Evolutionary conservation across 208 protist species (phyloP).

Genomic region (Acanthamoeba royreba): DNA sequence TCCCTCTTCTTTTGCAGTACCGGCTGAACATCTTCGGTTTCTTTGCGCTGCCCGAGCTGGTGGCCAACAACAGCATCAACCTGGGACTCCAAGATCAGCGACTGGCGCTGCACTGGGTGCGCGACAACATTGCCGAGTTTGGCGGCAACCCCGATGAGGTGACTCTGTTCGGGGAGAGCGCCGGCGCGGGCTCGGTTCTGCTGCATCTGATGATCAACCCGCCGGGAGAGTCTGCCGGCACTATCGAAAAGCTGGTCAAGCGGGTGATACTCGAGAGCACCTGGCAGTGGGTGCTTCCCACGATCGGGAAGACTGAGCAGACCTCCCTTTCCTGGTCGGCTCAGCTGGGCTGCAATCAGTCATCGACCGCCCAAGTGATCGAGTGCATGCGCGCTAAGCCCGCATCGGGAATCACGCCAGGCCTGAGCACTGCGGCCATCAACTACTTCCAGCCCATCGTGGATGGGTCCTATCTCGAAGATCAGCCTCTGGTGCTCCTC

Average conservation of each 20-base stretch:
- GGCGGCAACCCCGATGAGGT: slow-evolving; percentile 25
- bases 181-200: background rate
- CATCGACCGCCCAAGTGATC: background rate
- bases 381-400: background rate
- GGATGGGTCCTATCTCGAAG: background rate
- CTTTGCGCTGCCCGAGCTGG: background rate
- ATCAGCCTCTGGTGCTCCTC: background rate
- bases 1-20: background rate
- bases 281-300: background rate
- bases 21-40: slow-evolving; percentile 46
- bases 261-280: background rate
- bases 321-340: background rate
- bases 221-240: background rate
- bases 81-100: slow-evolving; percentile 40
- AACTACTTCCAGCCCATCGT: background rate
- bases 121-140: slow-evolving; percentile 33
- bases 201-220: background rate
- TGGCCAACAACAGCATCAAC: background rate
- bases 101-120: slow-evolving; percentile 31
- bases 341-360: background rate
- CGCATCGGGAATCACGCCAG: background rate
- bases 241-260: background rate
- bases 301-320: background rate
- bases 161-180: background rate
- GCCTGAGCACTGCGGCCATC: background rate